Evolutionary conservation across 345 rosid genomes (phyloP).

Genomic region (Salix caprea): DNA sequence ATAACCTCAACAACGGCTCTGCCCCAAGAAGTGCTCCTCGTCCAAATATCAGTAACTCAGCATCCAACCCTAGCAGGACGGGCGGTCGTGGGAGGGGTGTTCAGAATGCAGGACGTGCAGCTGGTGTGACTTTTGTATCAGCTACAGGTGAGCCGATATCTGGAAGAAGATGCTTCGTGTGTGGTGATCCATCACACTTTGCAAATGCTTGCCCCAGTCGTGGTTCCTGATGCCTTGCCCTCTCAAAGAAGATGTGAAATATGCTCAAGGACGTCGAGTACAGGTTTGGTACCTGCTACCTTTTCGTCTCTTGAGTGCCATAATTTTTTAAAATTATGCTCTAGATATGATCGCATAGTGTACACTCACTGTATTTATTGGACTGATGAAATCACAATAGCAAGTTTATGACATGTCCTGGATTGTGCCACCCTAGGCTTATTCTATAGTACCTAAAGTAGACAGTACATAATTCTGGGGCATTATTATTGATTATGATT

Average conservation of each 20-base stretch:
- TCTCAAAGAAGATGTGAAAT: neutral
- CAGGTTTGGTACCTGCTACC: neutral
- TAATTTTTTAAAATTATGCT: too few species aligned
- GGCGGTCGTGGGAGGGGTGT: slow-evolving; percentile 49
- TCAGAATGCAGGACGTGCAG: slow-evolving; percentile 27
- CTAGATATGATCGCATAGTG: neutral
- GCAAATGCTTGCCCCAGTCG: slow-evolving; percentile 82
- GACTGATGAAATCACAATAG: neutral
- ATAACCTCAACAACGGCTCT: slow-evolving; percentile 44
- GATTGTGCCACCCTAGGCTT: neutral
- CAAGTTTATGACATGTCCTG: neutral
- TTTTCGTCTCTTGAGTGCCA: too few species aligned
- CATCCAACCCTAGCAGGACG: slow-evolving; percentile 37
- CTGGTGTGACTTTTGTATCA: slow-evolving; percentile 56
- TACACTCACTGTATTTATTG: neutral
- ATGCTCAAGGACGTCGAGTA: neutral
- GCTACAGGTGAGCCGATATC: slow-evolving; percentile 84
- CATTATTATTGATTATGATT: too few species aligned
- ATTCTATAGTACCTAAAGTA: neutral
- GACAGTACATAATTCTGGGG: neutral
- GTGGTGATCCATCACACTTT: slow-evolving; percentile 96
- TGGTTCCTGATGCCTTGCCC: slow-evolving; percentile 26
- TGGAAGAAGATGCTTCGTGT: slow-evolving; percentile 68
- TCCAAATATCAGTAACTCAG: slow-evolving; percentile 18
- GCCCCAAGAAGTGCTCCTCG: slow-evolving; percentile 33